Evolutionary conservation across 495 filamentous ascomycete species (phyloP), one percentile per base, ranked within the genome.

Genomic region (Bathelium albidoporum): DNA sequence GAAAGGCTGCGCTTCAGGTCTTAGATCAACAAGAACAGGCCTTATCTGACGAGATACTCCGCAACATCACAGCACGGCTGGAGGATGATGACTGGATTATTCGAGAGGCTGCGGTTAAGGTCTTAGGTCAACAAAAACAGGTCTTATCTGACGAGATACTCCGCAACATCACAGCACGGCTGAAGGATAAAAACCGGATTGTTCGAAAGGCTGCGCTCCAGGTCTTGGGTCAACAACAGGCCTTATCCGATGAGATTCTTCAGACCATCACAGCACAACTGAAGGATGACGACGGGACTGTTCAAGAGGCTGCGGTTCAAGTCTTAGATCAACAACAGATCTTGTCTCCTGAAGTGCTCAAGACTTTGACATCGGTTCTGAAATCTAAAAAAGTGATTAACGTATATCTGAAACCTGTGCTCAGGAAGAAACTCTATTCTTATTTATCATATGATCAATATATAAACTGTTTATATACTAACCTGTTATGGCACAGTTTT

Each of bases 231-330:
- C 36, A 16, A 41, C 36, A 41, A 41, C 7, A 52, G 9, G 12
- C 16, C 16, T 64, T 69, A 64, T 32, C 53, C 20, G 61, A 64
- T 22, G 31, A 20, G 12, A 59, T 64, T 5, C 64, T 69, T 5
- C 34, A 60, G 36, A 58, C n/a, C 16, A 53, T 68, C 24, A 43
- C 63, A 61, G 49, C 43, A 63, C 60, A 53, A 52, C 65, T 68
- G 24, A 9, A 70, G 58, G 63, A 70, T 59, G 18, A 66, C n/a
- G 58, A 68, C 29, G 1, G 1, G 32, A 0, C 1, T 32, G 41
- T 68, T 53, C 60, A 63, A 64, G 1, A 28, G 18, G 43, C 45
- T 24, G 68, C 68, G 32, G 34, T 64, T 24, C 9, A 52, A 34
- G 44, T 41, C 36, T 41, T 41, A 41, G 36, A 16, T 41, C 36